Evolutionary conservation across 108 stramenopile genomes (phyloP), one percentile per base, ranked within the genome.

Genomic region (Aurantiochytrium sp.): DNA sequence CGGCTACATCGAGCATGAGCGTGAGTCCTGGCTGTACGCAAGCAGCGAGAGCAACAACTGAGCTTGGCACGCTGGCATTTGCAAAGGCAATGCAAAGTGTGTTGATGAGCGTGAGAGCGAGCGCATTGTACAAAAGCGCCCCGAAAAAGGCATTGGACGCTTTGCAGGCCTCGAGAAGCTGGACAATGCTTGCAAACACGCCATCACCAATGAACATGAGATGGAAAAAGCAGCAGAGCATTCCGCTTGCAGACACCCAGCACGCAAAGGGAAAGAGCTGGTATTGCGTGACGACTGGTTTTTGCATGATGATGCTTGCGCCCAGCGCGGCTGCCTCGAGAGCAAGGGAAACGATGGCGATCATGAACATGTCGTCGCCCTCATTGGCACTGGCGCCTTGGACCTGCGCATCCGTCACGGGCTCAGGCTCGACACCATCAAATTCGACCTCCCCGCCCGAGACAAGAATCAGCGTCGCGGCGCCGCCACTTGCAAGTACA

Each of bases 21-120:
- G 76, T 83, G 45, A 83, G 28, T 6, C 45, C 76, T 12, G 76
- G 76, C 51, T 83, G 76, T 2, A 83, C 51, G 51, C 76, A 83
- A 12, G 76, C 76, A 83, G 49, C 76, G 16, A 83, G 76, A 6
- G 76, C 76, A 8, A 83, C 76, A 45, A 83, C 51, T 19, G 76
- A 83, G 76, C 76, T 83, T 6, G 76, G 18, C 25, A 83, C 49
- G n/a, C 5, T 83, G 51, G 76, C 76, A 23, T 83, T 83, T 12
- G 76, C 76, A 83, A 53, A 83, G 49, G 76, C 45, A 53, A 83
- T 83, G 76, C 76, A 83, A 18, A 83, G 51, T 6, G 76, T 21
- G 51, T 83, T 83, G 76, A 83, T 83, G 49, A 83, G 25, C 25
- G 76, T 53, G 49, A 83, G n/a, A 8, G 76, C 76, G 14, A 83